phyloP scores from a whole-genome alignment of 1,284 basidiomycete species.

The Moesziomyces sp. region DNA sequence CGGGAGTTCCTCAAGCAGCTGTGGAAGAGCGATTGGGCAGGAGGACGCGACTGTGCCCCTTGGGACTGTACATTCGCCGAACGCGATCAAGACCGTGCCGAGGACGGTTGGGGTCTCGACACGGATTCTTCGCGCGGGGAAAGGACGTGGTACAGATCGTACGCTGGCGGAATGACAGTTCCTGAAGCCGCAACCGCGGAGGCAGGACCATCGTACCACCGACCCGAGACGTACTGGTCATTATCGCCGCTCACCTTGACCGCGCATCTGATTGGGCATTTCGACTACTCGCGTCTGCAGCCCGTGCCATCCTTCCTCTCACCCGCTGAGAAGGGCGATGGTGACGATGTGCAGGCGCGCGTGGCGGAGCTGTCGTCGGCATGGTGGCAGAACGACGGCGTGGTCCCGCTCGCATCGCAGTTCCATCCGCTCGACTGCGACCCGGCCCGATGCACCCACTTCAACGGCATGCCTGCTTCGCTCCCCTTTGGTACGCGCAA shows the following conservation, averaged over 20 bases:
- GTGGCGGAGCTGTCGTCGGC: constrained; percentile 4
- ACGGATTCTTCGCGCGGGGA: background rate
- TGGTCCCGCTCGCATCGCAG: constrained; percentile 51
- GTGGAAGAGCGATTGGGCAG: constrained; percentile 50
- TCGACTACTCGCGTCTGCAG: constrained; percentile 27
- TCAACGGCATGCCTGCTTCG: constrained; percentile 21
- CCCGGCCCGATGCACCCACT: constrained; percentile 19
- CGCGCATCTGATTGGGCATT: constrained; percentile 26
- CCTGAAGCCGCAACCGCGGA: constrained; percentile 1
- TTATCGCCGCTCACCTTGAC: constrained; percentile 36
- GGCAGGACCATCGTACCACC: constrained; percentile 10
- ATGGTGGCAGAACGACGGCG: constrained; percentile 54
- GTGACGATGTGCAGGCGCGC: background rate
- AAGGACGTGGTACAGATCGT: constrained; percentile 45
- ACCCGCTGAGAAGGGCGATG: background rate
- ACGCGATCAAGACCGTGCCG: constrained; percentile 15
- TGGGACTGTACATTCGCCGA: constrained; percentile 55
- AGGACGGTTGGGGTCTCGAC: constrained; percentile 32
- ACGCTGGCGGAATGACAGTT: constrained; percentile 42
- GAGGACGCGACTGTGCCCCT: constrained; percentile 46
- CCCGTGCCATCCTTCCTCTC: constrained; percentile 13
- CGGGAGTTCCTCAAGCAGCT: constrained; percentile 31
- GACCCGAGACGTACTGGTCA: constrained; percentile 28
- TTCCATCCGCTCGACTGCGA: constrained; percentile 49
- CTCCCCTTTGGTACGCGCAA: constrained; percentile 13